phyloP scores from a whole-genome alignment of 768 basidiomycete species.

The Leucogyrophana mollusca region DNA sequence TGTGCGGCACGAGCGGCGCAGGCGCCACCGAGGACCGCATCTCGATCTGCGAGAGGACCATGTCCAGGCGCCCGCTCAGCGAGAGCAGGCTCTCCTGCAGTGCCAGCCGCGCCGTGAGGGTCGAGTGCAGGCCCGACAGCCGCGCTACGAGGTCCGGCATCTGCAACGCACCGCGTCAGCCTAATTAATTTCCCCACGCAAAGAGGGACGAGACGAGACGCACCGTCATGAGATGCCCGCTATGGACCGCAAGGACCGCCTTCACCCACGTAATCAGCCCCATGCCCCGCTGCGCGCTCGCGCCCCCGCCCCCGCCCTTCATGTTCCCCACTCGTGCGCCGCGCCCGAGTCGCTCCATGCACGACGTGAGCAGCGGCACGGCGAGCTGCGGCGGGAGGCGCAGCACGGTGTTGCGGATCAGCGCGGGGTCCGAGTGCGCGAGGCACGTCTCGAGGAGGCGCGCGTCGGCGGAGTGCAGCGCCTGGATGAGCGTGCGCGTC shows the following conservation, averaged over 20 bases:
- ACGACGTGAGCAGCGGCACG: constrained; percentile 80
- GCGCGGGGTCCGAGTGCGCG: constrained; percentile 71
- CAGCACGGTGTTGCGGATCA: constrained; percentile 86
- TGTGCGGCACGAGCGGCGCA: constrained; percentile 46
- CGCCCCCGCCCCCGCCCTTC: constrained; percentile 77
- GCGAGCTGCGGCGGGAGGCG: constrained; percentile 85
- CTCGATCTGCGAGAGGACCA: constrained; percentile 92
- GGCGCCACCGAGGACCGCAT: constrained; percentile 76
- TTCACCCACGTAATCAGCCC: constrained; percentile 76
- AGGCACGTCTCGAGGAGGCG: constrained; percentile 85
- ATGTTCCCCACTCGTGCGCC: constrained; percentile 68
- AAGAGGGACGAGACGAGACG: constrained; percentile 30
- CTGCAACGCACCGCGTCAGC: constrained; percentile 40
- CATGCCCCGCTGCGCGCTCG: constrained; percentile 73
- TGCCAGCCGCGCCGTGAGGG: constrained; percentile 73
- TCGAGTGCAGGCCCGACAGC: constrained; percentile 80
- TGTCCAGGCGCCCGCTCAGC: constrained; percentile 87
- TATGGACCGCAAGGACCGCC: constrained; percentile 80
- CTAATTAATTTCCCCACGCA: background rate
- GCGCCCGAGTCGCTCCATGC: constrained; percentile 84
- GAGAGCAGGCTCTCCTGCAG: constrained; percentile 84
- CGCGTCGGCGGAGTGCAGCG: constrained; percentile 91
- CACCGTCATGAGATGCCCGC: constrained; percentile 93
- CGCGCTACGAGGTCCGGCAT: constrained; percentile 91
- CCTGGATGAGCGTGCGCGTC: constrained; percentile 93